Evolutionary conservation across 768 basidiomycete species (phyloP), one percentile per base, ranked within the genome.

Genomic region (Leccinum olivaceopallidum): DNA sequence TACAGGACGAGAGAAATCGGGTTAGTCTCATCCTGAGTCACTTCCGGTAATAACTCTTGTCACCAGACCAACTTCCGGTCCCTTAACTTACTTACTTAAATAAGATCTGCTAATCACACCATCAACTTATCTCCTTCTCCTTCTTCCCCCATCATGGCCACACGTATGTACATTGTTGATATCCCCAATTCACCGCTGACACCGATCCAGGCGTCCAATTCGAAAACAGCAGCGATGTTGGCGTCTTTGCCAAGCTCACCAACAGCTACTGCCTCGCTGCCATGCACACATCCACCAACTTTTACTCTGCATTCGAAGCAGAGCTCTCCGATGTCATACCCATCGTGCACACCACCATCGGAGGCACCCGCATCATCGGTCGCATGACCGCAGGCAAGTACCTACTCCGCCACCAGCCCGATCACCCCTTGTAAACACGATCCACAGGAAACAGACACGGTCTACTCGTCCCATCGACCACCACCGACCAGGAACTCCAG

Each of bases 401-500:
- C 34, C 14, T 3, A 0, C 14, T 10, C 30, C 16, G 2, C 2
- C 0, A 1, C 10, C 2, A 0, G 10, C 8, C 36, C 30, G 12
- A 3, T 5, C 6, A 16, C 10, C 13, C 56, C 7, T 0, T 18
- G 39, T 39, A 39, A 28, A 34, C 48, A 12, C 48, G 9, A 42
- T 2, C 48, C 54, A 52, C 71, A 90, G 94, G 95, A 60, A 99
- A 99, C 79, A 87, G 94, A 65, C 95, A 99, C 75, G 97, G 97
- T 58, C 86, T 99, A 34, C 92, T 99, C 61, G 94, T 99, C 24
- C 97, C 97, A 8, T 87, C 92, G 56, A 88, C 94, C 59, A 95
- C 97, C 53, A 95, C 95, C 55, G 97, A 98, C 74, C 97, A 98
- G 72, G 97, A 99, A 74, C 85, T 98, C 3, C 97, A 98, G 75